Conservation (phyloP, 2,329 filamentous ascomycete species). For the Verticillium alfalfae region DNA sequence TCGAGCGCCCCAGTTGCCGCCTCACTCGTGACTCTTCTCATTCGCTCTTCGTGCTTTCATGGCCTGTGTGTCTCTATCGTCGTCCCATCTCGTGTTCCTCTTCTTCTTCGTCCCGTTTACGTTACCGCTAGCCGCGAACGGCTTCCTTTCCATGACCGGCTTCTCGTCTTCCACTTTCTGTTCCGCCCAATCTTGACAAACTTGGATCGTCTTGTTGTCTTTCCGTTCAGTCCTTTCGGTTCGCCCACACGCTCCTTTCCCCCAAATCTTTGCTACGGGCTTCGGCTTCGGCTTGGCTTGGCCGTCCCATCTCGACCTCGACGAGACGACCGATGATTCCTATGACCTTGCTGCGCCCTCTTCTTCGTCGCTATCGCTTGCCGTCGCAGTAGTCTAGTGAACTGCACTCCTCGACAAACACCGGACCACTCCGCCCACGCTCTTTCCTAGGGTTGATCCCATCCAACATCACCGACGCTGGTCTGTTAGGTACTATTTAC, state of each 20-base stretch:
- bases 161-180: conserved; percentile 4
- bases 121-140: background rate
- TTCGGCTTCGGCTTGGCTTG: conserved; percentile 1
- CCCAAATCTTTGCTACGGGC: background rate
- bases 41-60: background rate
- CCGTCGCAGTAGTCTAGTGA: background rate
- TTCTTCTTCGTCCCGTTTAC: background rate
- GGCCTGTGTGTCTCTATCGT: background rate
- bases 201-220: background rate
- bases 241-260: conserved; percentile 7
- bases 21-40: background rate
- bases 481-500: conserved; percentile 15
- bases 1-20: background rate
- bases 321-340: background rate
- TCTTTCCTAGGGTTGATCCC: conserved; percentile 17
- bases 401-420: background rate
- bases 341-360: background rate
- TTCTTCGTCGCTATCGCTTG: background rate
- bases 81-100: conserved; percentile 5
- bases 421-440: background rate
- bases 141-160: conserved; percentile 4
- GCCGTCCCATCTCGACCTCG: conserved; percentile 8
- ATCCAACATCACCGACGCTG: conserved; percentile 17
- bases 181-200: background rate
- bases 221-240: conserved; percentile 5